phyloP scores from a whole-genome alignment of 2,329 filamentous ascomycete species.

The Exophiala xenobiotica region DNA sequence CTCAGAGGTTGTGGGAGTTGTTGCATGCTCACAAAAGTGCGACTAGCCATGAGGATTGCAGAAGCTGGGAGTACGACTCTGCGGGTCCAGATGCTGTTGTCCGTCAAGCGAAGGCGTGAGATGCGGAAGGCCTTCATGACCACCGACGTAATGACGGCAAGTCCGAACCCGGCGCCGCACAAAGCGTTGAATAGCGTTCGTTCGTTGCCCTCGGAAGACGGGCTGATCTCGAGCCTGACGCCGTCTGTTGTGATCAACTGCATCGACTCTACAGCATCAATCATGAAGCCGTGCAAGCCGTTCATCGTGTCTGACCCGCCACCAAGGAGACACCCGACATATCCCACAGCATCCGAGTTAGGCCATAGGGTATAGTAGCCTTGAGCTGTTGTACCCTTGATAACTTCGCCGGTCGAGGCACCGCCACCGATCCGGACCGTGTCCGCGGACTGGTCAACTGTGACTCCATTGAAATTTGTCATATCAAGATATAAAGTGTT shows the following conservation, averaged over 20 bases:
- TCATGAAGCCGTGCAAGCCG: slow-evolving; percentile 37
- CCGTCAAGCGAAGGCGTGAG: slow-evolving; percentile 30
- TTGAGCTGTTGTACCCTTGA: slow-evolving; percentile 27
- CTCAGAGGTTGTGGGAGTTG: slow-evolving; percentile 20
- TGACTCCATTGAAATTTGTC: slow-evolving; percentile 34
- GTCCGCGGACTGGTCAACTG: slow-evolving; percentile 30
- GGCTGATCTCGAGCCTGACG: neutral
- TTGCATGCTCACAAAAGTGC: slow-evolving; percentile 29
- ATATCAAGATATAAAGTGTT: slow-evolving; percentile 39
- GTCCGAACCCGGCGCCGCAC: neutral
- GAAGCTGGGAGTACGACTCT: slow-evolving; percentile 34
- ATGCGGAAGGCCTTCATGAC: slow-evolving; percentile 24
- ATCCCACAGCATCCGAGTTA: slow-evolving; percentile 28
- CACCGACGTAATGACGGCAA: neutral
- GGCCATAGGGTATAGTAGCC: slow-evolving; percentile 36
- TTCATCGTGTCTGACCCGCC: slow-evolving; percentile 29
- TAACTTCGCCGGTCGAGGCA: slow-evolving; percentile 31
- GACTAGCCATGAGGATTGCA: slow-evolving; percentile 27
- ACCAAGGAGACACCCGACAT: slow-evolving; percentile 26
- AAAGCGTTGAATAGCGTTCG: neutral
- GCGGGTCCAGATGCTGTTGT: slow-evolving; percentile 37
- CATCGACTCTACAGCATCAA: slow-evolving; percentile 35
- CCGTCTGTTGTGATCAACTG: slow-evolving; percentile 17
- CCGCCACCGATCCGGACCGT: slow-evolving; percentile 37
- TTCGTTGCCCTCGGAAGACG: neutral